A percentile compares a stretch with the other conserved stretches of the same genome.
These are phyloP conservation scores for Penicillium sp. DNA, from an alignment of 2,329 filamentous ascomycete species.

Conservation along the genomic window DNA sequence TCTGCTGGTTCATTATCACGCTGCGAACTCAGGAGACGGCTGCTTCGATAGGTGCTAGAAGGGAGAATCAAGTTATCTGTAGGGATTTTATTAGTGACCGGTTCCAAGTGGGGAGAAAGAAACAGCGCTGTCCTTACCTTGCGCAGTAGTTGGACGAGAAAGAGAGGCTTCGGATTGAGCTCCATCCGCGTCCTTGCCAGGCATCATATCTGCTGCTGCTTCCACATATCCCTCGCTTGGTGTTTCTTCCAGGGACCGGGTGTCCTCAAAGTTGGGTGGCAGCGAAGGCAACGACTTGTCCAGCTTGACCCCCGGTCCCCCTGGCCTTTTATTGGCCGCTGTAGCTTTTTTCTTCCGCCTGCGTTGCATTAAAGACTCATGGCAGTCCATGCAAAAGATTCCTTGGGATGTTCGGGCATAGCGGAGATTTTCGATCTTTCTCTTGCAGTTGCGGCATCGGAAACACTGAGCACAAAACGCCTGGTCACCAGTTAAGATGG, in stretches of 20 bases:
- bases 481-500: slow-evolving; percentile 95
- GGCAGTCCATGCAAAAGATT: slow-evolving; percentile 99
- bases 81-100: slow-evolving; percentile 1
- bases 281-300: slow-evolving; percentile 94
- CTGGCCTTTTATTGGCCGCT: slow-evolving; percentile 49
- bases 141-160: slow-evolving; percentile 26
- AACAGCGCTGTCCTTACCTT: slow-evolving; percentile 28
- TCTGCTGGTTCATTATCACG: slow-evolving; percentile 56
- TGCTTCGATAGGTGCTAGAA: slow-evolving; percentile 73
- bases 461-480: slow-evolving; percentile 98
- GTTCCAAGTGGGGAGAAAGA: background rate
- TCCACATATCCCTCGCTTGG: slow-evolving; percentile 66
- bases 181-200: slow-evolving; percentile 20
- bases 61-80: slow-evolving; percentile 68
- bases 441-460: slow-evolving; percentile 95
- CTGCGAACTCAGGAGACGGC: slow-evolving; percentile 64
- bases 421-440: slow-evolving; percentile 96
- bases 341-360: slow-evolving; percentile 75
- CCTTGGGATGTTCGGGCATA: slow-evolving; percentile 97
- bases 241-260: slow-evolving; percentile 60
- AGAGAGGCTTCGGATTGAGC: slow-evolving; percentile 23
- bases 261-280: slow-evolving; percentile 68
- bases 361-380: slow-evolving; percentile 93
- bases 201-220: slow-evolving; percentile 27
- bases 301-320: slow-evolving; percentile 60